Evolutionary conservation across 2,329 filamentous ascomycete genomes (phyloP).

Genomic region (Ascochyta lentis): DNA sequence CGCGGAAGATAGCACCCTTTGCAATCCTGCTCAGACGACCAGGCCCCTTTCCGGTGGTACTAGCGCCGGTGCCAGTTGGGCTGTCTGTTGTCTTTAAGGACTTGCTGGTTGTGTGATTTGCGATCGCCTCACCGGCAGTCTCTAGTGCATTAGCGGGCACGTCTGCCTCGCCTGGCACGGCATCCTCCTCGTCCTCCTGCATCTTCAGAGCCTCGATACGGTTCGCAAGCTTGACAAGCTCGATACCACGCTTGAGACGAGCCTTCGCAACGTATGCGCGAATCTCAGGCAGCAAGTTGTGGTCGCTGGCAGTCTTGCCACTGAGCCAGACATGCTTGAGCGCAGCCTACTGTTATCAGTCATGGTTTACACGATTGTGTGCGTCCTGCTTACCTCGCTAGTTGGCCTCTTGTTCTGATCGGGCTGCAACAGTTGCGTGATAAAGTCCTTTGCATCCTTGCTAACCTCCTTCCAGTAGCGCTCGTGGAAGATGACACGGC

Average conservation of each 20-base stretch:
- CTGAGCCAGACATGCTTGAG: conserved; percentile 87
- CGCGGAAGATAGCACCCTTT: conserved; percentile 82
- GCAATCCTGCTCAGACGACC: conserved; percentile 64
- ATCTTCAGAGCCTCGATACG: conserved; percentile 94
- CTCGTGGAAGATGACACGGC: conserved; percentile 91
- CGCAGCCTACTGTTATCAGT: conserved; percentile 64
- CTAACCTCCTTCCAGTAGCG: conserved; percentile 99
- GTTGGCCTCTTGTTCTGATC: conserved; percentile 77
- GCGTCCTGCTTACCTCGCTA: conserved; percentile 65
- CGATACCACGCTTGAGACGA: conserved; percentile 89
- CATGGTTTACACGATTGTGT: not conserved
- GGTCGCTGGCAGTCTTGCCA: conserved; percentile 88
- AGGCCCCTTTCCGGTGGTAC: conserved; percentile 49
- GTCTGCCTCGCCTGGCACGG: conserved; percentile 63
- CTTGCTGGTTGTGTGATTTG: conserved; percentile 39
- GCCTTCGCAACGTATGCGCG: conserved; percentile 91
- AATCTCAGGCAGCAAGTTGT: conserved; percentile 97
- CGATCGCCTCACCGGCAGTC: conserved; percentile 58
- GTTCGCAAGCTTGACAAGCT: conserved; percentile 94
- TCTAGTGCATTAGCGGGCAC: conserved; percentile 68
- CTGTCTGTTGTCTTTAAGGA: conserved; percentile 20
- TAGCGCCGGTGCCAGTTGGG: conserved; percentile 11
- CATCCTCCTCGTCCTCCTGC: conserved; percentile 86
- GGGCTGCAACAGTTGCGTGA: conserved; percentile 78
- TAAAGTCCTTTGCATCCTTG: conserved; percentile 93